Percentiles rank a stretch among this genome's conserved stretches.
Evolutionary conservation across 148 eudicot species (phyloP).

Genomic region (Beta vulgaris): DNA sequence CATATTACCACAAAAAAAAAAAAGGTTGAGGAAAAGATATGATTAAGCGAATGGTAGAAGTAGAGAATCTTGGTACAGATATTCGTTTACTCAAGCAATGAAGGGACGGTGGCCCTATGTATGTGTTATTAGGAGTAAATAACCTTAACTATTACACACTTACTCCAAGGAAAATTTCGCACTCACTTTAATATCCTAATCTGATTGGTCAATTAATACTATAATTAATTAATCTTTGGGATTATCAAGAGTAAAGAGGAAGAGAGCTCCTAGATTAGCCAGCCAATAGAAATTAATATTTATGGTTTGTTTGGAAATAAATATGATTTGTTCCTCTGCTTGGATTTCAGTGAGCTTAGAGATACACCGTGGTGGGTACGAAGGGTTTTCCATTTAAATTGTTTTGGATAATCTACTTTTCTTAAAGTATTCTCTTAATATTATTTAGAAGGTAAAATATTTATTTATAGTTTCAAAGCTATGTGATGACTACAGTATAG

Average conservation of each 20-base stretch:
- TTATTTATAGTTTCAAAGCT: too few species aligned
- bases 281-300: slow-evolving; percentile 34
- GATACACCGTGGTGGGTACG: slow-evolving; percentile 28
- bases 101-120: slow-evolving; percentile 32
- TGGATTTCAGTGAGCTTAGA: slow-evolving; percentile 25
- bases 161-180: neutral
- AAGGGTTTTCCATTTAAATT: neutral
- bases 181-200: slow-evolving; percentile 5
- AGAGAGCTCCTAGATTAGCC: slow-evolving; percentile 17
- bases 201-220: slow-evolving; percentile 10
- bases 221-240: slow-evolving; percentile 27
- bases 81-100: slow-evolving; percentile 19
- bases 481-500: too few species aligned
- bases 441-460: too few species aligned
- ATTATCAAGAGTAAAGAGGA: slow-evolving; percentile 31
- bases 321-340: slow-evolving; percentile 13
- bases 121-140: slow-evolving; percentile 11
- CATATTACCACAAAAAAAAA: too few species aligned
- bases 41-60: too few species aligned
- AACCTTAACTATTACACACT: slow-evolving; percentile 13
- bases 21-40: too few species aligned
- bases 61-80: neutral
- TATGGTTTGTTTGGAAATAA: slow-evolving; percentile 17
- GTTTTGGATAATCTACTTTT: neutral
- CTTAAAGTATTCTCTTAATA: too few species aligned